These are phyloP conservation scores for Pyrrhoderma noxium DNA, from an alignment of 1,284 basidiomycete genomes.

Conservation along the genomic window DNA sequence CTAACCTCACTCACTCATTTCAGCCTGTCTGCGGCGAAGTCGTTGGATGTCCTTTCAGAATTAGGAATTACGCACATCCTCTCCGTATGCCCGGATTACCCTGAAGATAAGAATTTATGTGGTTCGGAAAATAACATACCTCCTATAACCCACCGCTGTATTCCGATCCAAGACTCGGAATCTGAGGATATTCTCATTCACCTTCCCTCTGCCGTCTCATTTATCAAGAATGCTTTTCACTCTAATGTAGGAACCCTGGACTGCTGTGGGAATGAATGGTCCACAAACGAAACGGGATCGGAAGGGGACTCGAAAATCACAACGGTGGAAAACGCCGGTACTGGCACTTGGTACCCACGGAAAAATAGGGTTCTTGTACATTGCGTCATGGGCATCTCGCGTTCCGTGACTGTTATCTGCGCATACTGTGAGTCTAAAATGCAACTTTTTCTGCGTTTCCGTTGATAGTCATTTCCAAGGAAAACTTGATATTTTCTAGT, in stretches of 20 bases:
- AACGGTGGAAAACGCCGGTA: not conserved
- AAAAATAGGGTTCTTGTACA: slow-evolving; percentile 62
- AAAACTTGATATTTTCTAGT: slow-evolving; percentile 30
- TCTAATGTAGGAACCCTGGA: not conserved
- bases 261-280: not conserved
- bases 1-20: not conserved
- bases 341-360: not conserved
- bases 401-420: slow-evolving; percentile 59
- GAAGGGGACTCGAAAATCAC: not conserved
- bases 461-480: slow-evolving; percentile 11
- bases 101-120: slow-evolving; percentile 17
- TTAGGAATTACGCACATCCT: slow-evolving; percentile 50
- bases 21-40: slow-evolving; percentile 45
- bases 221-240: slow-evolving; percentile 46
- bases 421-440: slow-evolving; percentile 45
- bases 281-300: not conserved
- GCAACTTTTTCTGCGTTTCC: not conserved
- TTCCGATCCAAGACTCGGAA: slow-evolving; percentile 51
- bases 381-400: slow-evolving; percentile 68
- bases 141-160: slow-evolving; percentile 34
- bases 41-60: slow-evolving; percentile 31
- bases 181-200: slow-evolving; percentile 54
- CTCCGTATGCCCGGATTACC: slow-evolving; percentile 53
- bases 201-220: slow-evolving; percentile 43
- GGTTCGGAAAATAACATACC: slow-evolving; percentile 20